phyloP scores from a whole-genome alignment of 257 asterid genomes.

The Gardenia jasminoides region DNA sequence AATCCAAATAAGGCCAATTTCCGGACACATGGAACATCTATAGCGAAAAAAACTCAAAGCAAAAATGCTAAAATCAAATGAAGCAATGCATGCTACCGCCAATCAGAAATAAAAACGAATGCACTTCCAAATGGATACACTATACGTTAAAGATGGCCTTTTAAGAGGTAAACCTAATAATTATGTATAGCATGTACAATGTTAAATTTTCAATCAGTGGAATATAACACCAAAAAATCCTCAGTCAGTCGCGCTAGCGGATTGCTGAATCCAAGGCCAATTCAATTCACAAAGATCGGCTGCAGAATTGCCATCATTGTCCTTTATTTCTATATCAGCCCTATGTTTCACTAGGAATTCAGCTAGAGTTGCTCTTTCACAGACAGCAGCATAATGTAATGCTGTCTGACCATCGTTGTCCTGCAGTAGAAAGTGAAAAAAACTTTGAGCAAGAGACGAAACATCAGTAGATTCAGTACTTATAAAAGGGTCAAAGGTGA shows the following conservation, averaged over 20 bases:
- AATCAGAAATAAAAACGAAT: not conserved
- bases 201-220: slow-evolving; percentile 25
- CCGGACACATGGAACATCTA: not conserved
- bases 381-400: slow-evolving; percentile 88
- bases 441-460: not conserved
- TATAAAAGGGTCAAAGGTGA: not conserved
- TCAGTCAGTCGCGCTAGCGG: slow-evolving; percentile 29
- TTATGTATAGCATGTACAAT: slow-evolving; percentile 38
- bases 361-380: slow-evolving; percentile 76
- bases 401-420: slow-evolving; percentile 94
- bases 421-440: slow-evolving; percentile 31
- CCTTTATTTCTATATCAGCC: slow-evolving; percentile 61
- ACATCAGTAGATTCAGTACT: not conserved
- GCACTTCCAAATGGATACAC: not conserved
- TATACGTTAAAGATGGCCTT: not conserved
- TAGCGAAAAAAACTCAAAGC: not conserved
- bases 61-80: not conserved
- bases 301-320: slow-evolving; percentile 72
- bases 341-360: slow-evolving; percentile 79
- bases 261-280: slow-evolving; percentile 68
- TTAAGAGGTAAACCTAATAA: not conserved
- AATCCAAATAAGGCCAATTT: too few relatives aligned
- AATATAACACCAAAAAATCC: slow-evolving; percentile 7
- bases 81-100: not conserved
- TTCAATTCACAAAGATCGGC: slow-evolving; percentile 64